phyloP scores from a whole-genome alignment of 441 rosid species.

The Isatis lusitanica region DNA sequence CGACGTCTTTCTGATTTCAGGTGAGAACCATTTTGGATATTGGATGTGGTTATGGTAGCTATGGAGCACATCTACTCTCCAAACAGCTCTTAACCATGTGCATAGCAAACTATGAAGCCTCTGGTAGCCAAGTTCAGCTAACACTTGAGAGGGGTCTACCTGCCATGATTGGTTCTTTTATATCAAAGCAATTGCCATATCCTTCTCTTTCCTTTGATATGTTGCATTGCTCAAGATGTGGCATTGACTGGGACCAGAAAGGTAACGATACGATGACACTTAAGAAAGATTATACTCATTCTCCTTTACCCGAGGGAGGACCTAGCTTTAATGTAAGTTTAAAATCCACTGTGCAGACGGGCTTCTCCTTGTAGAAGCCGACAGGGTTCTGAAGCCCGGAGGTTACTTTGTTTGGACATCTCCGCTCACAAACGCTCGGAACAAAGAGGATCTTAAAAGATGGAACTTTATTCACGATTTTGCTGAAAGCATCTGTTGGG shows the following conservation, averaged over 20 bases:
- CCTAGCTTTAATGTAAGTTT: not conserved
- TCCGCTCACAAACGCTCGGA: constrained; percentile 69
- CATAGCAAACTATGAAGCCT: constrained; percentile 90
- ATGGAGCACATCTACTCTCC: constrained; percentile 93
- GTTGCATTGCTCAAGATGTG: constrained; percentile 94
- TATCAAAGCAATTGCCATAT: constrained; percentile 80
- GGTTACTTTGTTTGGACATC: constrained; percentile 96
- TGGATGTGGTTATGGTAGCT: constrained; percentile 99
- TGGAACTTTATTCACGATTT: constrained; percentile 75
- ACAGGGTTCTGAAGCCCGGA: constrained; percentile 86
- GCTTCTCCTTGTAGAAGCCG: constrained; percentile 70
- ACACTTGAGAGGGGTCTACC: constrained; percentile 99
- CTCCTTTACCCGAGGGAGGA: not conserved
- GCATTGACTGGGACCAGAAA: constrained; percentile 92
- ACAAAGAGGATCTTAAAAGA: constrained; percentile 62
- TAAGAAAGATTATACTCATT: not conserved
- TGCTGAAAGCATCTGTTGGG: constrained; percentile 88
- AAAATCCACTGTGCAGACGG: constrained; percentile 57
- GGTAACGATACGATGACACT: constrained; percentile 47
- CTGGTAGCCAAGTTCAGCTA: constrained; percentile 98
- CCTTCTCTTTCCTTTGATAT: constrained; percentile 98
- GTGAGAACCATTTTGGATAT: constrained; percentile 89
- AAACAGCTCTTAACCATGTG: constrained; percentile 90
- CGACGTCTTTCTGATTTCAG: constrained; percentile 45
- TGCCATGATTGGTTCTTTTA: constrained; percentile 91